Conservation (phyloP, 371 early-diverging fungal species). For the Lichtheimia ornata region DNA sequence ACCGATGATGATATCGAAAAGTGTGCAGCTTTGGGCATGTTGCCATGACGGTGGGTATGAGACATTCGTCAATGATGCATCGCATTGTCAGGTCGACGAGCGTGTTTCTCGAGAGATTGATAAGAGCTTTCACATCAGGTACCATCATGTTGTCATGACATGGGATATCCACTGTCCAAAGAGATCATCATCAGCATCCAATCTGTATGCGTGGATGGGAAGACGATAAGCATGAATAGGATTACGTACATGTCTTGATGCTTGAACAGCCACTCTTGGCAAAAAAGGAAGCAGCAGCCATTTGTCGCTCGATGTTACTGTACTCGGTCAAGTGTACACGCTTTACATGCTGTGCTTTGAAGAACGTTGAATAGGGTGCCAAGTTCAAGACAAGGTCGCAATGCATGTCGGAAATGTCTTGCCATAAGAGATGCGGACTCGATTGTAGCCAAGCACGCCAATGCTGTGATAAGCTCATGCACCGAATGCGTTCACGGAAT, state of each 20-base stretch:
- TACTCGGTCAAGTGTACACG: background rate
- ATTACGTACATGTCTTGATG: slow-evolving; percentile 2
- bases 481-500: slow-evolving; percentile 12
- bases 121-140: background rate
- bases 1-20: slow-evolving; percentile 1
- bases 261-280: slow-evolving; percentile 1
- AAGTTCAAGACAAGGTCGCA: slow-evolving; percentile 1
- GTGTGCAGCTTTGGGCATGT: slow-evolving; percentile 3
- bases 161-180: slow-evolving; percentile 4
- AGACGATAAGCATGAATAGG: background rate
- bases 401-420: slow-evolving; percentile 4
- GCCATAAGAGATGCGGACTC: slow-evolving; percentile 9
- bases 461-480: slow-evolving; percentile 3
- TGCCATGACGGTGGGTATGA: background rate
- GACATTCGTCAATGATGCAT: background rate
- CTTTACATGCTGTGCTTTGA: background rate
- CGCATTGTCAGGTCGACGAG: slow-evolving; percentile 4
- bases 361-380: slow-evolving; percentile 3
- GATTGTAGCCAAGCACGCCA: slow-evolving; percentile 6
- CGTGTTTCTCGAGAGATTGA: background rate
- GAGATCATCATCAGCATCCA: background rate
- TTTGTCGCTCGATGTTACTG: background rate
- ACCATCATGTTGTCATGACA: background rate
- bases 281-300: background rate
- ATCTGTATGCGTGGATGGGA: background rate